These are phyloP conservation scores for Aspergillus sparsus DNA, from an alignment of 495 filamentous ascomycete species.

Conservation along the genomic window DNA sequence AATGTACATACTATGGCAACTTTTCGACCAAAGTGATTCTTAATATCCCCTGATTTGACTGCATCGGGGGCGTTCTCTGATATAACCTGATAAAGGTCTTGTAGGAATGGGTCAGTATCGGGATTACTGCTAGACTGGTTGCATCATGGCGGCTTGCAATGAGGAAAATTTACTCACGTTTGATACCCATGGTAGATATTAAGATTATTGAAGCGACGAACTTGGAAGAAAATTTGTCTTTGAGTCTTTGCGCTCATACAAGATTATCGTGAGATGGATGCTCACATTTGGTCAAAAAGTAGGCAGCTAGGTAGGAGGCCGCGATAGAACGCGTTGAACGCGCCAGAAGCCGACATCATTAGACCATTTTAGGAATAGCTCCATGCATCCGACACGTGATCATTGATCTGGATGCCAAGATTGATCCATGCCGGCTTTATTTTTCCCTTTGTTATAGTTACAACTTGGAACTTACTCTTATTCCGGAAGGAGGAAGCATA, in stretches of 20 bases:
- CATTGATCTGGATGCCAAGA: too few species aligned
- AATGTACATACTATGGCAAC: conserved; percentile 79
- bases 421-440: too few species aligned
- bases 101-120: conserved; percentile 10
- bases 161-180: conserved; percentile 50
- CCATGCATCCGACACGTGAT: conserved; percentile 19
- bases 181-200: conserved; percentile 78
- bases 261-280: neutral
- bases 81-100: conserved; percentile 81
- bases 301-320: neutral
- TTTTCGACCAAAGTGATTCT: conserved; percentile 96
- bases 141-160: neutral
- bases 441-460: too few species aligned
- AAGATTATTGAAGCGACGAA: neutral
- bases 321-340: conserved; percentile 36
- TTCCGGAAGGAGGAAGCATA: too few species aligned
- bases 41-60: conserved; percentile 96
- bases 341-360: conserved; percentile 31
- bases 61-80: conserved; percentile 89
- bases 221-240: neutral
- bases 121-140: too few species aligned
- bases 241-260: neutral
- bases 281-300: too few species aligned
- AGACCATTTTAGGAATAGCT: conserved; percentile 34
- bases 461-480: too few species aligned